Evolutionary conservation across 225 moss, liverwort and hornwort genomes (phyloP).

Genomic region (Physcomitrellopsis africana): DNA sequence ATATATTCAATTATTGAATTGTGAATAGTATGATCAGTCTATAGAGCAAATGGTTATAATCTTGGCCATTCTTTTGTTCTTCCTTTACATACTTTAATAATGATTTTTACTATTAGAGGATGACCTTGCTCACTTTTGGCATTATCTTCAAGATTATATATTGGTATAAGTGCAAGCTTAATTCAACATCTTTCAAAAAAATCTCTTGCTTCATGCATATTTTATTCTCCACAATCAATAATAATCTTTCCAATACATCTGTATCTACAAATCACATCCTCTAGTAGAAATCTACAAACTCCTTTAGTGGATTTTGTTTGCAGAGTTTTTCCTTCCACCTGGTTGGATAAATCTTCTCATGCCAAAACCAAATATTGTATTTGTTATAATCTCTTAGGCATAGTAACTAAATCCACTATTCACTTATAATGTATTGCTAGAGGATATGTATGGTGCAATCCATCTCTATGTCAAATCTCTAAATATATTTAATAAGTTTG

Average conservation of each 20-base stretch:
- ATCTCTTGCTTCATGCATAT: background rate
- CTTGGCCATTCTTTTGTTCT: background rate
- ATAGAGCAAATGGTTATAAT: background rate
- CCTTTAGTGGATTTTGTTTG: too few relatives aligned
- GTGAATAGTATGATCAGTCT: background rate
- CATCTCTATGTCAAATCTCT: too few relatives aligned
- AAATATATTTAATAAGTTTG: too few relatives aligned
- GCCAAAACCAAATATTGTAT: background rate
- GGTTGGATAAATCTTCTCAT: background rate
- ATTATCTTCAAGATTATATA: background rate
- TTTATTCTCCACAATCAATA: background rate
- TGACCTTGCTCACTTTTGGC: slow-evolving; percentile 2
- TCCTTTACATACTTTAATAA: background rate
- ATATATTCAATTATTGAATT: background rate
- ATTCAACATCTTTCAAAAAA: background rate
- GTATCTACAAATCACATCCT: too few relatives aligned
- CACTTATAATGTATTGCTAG: too few relatives aligned
- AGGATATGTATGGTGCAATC: too few relatives aligned
- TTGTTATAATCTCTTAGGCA: too few relatives aligned
- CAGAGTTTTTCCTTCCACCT: too few relatives aligned
- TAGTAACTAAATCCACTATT: too few relatives aligned
- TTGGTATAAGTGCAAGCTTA: background rate
- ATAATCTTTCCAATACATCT: background rate
- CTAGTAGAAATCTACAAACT: too few relatives aligned
- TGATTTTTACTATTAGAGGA: background rate